A percentile compares a stretch with the other conserved stretches of the same genome.
These are phyloP conservation scores for Bathelium albidoporum DNA, from an alignment of 495 filamentous ascomycete species.

Conservation along the genomic window DNA sequence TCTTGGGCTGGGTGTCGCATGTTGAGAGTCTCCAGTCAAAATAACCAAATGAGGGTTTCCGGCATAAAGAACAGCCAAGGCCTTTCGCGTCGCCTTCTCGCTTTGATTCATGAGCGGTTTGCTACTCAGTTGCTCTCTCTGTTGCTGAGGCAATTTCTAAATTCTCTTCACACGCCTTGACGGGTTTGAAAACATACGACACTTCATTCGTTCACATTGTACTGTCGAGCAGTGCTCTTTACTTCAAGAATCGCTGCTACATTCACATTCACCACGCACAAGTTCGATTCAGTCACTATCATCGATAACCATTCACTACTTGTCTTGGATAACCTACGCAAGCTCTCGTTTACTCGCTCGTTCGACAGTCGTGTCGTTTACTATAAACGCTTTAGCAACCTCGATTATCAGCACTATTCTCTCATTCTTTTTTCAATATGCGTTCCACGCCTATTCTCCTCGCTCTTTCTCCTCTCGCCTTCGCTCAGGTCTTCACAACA, in stretches of 20 bases:
- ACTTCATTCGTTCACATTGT: background rate
- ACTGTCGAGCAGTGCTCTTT: background rate
- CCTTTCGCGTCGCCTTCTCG: background rate
- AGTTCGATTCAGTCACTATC: background rate
- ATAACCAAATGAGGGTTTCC: background rate
- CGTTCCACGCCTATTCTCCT: background rate
- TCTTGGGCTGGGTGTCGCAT: constrained; percentile 1
- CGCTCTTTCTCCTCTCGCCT: background rate
- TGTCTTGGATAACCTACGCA: no score
- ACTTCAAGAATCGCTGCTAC: background rate
- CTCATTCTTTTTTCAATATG: background rate
- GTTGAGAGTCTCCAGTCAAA: background rate
- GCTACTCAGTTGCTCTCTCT: background rate
- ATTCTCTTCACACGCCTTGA: background rate
- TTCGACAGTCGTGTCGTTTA: background rate
- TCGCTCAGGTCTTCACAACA: background rate
- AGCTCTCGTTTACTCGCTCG: no score
- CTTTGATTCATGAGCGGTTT: background rate
- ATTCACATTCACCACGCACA: background rate
- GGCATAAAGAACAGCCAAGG: constrained; percentile 2
- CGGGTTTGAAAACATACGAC: background rate
- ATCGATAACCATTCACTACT: background rate
- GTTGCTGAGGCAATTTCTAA: background rate
- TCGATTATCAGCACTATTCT: background rate
- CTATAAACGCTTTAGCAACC: no score